Evolutionary conservation across 179 eudicot genomes (phyloP).

Genomic region (Corrigiola litoralis): DNA sequence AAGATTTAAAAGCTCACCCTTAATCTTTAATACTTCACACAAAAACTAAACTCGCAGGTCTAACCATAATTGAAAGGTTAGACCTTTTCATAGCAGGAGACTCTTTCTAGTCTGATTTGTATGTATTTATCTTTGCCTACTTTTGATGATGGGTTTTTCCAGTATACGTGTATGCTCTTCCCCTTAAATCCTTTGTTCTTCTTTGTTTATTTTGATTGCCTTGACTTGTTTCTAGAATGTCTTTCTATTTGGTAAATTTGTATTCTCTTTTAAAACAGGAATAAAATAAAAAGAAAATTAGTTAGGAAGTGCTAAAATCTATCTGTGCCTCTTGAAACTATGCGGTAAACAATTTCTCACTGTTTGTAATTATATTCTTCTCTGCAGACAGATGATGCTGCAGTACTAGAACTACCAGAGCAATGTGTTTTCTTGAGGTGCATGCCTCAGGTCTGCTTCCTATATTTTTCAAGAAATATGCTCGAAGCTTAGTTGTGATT

Average conservation of each 20-base stretch:
- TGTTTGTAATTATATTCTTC: neutral
- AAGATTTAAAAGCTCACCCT: too few species aligned
- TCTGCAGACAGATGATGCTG: constrained; percentile 29
- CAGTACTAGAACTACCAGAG: constrained; percentile 18
- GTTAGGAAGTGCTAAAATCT: too few species aligned
- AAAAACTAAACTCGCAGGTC: too few species aligned
- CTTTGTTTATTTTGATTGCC: too few species aligned
- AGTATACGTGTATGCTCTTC: too few species aligned
- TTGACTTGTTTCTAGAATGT: neutral
- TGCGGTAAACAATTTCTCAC: neutral
- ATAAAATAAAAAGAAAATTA: too few species aligned
- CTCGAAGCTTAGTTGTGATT: neutral
- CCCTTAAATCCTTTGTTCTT: too few species aligned
- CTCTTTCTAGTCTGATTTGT: too few species aligned
- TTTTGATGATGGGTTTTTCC: neutral
- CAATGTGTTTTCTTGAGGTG: constrained; percentile 25
- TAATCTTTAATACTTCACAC: too few species aligned
- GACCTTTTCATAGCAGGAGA: too few species aligned
- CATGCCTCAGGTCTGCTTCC: constrained; percentile 41
- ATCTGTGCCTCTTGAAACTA: neutral
- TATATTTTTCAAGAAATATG: neutral
- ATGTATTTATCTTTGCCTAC: neutral
- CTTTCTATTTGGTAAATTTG: neutral
- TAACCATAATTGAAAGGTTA: too few species aligned
- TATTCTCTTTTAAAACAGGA: neutral